phyloP scores from a whole-genome alignment of 164 flowering plant species.

The Vitis rupestris region DNA sequence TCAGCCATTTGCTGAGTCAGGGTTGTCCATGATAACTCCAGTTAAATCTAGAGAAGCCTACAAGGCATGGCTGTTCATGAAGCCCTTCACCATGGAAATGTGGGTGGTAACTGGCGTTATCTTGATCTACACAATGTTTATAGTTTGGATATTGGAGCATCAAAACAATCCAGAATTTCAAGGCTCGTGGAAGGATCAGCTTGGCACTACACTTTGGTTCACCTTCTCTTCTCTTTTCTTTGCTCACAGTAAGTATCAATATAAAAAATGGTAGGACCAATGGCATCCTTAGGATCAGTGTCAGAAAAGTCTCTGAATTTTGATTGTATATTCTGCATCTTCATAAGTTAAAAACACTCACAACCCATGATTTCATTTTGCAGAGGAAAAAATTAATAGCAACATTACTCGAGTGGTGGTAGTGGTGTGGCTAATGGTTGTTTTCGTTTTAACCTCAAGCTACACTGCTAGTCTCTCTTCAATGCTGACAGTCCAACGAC shows the following conservation, averaged over 20 bases:
- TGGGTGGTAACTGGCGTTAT: conserved; percentile 40
- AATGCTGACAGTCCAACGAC: conserved; percentile 45
- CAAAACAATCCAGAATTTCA: conserved; percentile 38
- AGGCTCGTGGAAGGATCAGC: conserved; percentile 42
- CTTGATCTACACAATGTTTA: conserved; percentile 37
- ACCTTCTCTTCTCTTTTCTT: conserved; percentile 56
- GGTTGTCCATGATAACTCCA: conserved; percentile 41
- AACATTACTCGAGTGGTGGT: conserved; percentile 42
- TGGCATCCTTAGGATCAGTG: background rate
- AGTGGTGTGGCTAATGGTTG: conserved; percentile 48
- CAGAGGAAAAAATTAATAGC: conserved; percentile 42
- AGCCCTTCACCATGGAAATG: conserved; percentile 52
- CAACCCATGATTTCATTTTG: background rate
- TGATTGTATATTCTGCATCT: background rate
- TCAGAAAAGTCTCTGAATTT: too few species aligned
- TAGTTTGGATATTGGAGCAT: conserved; percentile 54
- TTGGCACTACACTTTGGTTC: conserved; percentile 53
- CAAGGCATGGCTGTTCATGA: conserved; percentile 37
- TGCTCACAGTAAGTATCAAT: conserved; percentile 56
- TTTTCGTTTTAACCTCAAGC: conserved; percentile 39
- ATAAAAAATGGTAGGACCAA: background rate
- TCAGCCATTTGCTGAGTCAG: conserved; percentile 50
- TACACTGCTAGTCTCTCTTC: conserved; percentile 61
- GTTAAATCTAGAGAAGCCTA: conserved; percentile 15
- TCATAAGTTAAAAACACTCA: background rate